phyloP scores from a whole-genome alignment of 2,329 filamentous ascomycete species.

The Arthrobotrys pseudoclavata region DNA sequence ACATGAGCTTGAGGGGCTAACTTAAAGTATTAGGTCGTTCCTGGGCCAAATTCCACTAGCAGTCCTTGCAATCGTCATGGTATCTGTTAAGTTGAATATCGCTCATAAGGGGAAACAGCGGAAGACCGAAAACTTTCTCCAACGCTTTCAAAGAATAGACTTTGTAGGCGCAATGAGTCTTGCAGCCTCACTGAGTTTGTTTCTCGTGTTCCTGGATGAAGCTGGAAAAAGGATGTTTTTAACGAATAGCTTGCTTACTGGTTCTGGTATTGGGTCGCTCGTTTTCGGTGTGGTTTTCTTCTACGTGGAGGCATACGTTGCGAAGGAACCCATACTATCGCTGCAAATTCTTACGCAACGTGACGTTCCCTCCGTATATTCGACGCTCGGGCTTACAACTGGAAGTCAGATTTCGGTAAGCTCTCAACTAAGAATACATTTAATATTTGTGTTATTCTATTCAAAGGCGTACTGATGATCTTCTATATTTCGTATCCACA shows the following conservation, averaged over 20 bases:
- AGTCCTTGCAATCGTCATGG: constrained; percentile 74
- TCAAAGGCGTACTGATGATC: neutral
- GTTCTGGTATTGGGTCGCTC: constrained; percentile 34
- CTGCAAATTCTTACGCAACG: constrained; percentile 70
- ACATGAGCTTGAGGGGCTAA: constrained; percentile 11
- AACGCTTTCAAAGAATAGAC: constrained; percentile 54
- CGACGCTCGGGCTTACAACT: constrained; percentile 67
- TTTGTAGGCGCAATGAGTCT: constrained; percentile 47
- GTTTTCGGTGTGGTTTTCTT: constrained; percentile 23
- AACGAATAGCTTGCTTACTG: constrained; percentile 14
- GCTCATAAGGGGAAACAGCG: constrained; percentile 10
- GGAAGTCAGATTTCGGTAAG: constrained; percentile 52
- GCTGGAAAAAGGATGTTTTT: constrained; percentile 29
- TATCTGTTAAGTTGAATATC: constrained; percentile 68
- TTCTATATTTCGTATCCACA: constrained; percentile 72
- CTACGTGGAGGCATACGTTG: constrained; percentile 62
- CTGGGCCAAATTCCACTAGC: constrained; percentile 78
- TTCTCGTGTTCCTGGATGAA: constrained; percentile 48
- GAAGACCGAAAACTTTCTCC: constrained; percentile 10
- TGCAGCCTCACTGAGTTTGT: constrained; percentile 37
- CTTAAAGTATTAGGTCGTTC: constrained; percentile 73
- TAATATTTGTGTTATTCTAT: neutral
- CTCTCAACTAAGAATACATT: neutral
- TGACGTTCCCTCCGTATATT: constrained; percentile 71
- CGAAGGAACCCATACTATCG: constrained; percentile 74